These are phyloP conservation scores for Pyrus pyrifolia DNA, from an alignment of 306 rosid genomes.

Conservation along the genomic window DNA sequence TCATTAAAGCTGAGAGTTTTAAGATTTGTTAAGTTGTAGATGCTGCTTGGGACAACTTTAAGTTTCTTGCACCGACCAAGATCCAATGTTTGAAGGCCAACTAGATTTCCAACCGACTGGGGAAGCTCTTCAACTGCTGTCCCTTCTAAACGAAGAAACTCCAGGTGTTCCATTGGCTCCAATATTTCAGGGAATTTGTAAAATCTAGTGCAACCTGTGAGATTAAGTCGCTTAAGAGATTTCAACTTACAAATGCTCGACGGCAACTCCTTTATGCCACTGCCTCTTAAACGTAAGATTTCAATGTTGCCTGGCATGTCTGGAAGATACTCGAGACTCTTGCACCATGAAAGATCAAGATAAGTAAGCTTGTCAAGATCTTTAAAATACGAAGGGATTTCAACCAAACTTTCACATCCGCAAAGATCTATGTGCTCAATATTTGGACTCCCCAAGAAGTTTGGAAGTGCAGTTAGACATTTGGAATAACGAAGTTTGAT, in stretches of 20 bases:
- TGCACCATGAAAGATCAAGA: not conserved
- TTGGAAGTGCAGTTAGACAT: not conserved
- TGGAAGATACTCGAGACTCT: not conserved
- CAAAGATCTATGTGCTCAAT: not conserved
- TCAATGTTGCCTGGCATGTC: too few species aligned
- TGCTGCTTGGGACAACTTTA: not conserved
- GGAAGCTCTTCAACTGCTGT: not conserved
- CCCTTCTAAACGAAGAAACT: not conserved
- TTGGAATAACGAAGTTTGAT: not conserved
- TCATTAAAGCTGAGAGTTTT: not conserved
- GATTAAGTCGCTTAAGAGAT: not conserved
- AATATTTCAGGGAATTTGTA: not conserved
- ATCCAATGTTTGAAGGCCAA: not conserved
- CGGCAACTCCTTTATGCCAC: too few species aligned
- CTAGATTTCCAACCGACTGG: not conserved
- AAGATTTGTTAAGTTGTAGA: not conserved
- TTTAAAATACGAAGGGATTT: not conserved
- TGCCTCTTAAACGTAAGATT: too few species aligned
- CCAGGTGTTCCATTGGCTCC: not conserved
- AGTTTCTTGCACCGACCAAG: not conserved
- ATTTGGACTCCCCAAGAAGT: not conserved
- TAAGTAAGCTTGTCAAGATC: not conserved
- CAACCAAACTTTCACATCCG: not conserved
- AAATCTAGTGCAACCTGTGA: not conserved
- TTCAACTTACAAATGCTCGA: too few species aligned